A percentile compares a stretch with the other conserved stretches of the same genome.
phyloP scores from a whole-genome alignment of 1,284 basidiomycete genomes.

The Sporisorium iseilematis-ciliati region DNA sequence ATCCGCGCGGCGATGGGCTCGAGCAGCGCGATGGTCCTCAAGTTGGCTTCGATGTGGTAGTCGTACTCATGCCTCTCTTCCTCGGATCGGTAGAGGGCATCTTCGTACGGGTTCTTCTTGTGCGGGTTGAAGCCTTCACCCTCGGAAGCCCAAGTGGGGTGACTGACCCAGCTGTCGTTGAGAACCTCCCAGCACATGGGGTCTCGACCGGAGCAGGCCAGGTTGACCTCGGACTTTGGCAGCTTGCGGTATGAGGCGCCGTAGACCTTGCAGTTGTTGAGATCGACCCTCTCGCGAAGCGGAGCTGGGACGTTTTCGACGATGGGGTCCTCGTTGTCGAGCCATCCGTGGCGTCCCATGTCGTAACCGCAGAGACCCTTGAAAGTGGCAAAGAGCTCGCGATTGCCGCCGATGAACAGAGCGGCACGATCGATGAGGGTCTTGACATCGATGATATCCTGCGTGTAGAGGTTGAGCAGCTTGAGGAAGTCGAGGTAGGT shows the following conservation, averaged over 20 bases:
- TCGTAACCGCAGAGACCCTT: constrained; percentile 85
- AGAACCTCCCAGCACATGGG: constrained; percentile 95
- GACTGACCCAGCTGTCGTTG: constrained; percentile 79
- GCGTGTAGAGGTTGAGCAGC: constrained; percentile 92
- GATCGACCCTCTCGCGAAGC: constrained; percentile 66
- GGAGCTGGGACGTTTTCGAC: constrained; percentile 71
- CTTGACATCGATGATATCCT: constrained; percentile 87
- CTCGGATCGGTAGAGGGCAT: constrained; percentile 94
- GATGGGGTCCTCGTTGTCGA: constrained; percentile 71
- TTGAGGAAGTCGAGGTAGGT: constrained; percentile 97
- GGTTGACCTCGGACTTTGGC: constrained; percentile 84
- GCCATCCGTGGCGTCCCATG: constrained; percentile 76
- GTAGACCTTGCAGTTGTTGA: constrained; percentile 70
- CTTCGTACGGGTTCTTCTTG: constrained; percentile 97
- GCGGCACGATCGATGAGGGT: constrained; percentile 88
- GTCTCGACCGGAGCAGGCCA: constrained; percentile 94
- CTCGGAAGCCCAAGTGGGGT: constrained; percentile 95
- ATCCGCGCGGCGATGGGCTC: constrained; percentile 90
- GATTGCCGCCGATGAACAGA: constrained; percentile 81
- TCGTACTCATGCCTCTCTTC: constrained; percentile 99
- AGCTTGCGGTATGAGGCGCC: constrained; percentile 94
- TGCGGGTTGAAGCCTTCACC: constrained; percentile 94
- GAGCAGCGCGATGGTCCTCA: constrained; percentile 89
- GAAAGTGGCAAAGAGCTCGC: constrained; percentile 86
- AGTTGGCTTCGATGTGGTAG: constrained; percentile 92